A percentile compares a stretch with the other conserved stretches of the same genome.
These are phyloP conservation scores for Saprolegnia diclina DNA, from an alignment of 352 stramenopile genomes.

Conservation along the genomic window DNA sequence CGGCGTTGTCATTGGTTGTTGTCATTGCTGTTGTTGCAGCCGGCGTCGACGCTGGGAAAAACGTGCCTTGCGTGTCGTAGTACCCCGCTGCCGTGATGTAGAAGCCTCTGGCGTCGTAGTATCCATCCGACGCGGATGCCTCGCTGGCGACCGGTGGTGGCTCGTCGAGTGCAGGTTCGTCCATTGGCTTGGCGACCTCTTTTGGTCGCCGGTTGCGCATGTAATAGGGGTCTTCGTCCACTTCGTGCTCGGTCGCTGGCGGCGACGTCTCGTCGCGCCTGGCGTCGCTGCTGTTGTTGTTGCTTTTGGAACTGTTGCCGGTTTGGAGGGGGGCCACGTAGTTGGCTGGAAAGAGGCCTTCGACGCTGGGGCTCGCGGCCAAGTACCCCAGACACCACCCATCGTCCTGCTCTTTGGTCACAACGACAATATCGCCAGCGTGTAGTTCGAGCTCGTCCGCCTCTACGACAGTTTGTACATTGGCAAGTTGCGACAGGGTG, in stretches of 20 bases:
- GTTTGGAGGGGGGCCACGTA: neutral
- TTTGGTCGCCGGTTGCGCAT: neutral
- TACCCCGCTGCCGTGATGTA: conserved; percentile 10
- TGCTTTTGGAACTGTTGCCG: neutral
- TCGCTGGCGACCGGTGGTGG: neutral
- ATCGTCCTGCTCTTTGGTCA: conserved; percentile 20
- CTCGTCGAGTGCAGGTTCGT: neutral
- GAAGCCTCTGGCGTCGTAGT: conserved; percentile 21
- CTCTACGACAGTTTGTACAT: neutral
- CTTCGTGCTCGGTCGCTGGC: neutral
- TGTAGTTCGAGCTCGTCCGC: conserved; percentile 14
- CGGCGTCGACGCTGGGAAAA: neutral
- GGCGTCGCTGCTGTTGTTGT: neutral
- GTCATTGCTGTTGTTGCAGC: neutral
- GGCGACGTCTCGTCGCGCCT: neutral
- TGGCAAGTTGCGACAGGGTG: neutral
- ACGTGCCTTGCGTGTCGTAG: conserved; percentile 11
- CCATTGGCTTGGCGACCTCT: neutral
- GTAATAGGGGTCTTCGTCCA: conserved; percentile 16
- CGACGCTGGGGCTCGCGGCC: neutral
- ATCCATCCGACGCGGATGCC: neutral
- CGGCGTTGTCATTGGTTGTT: neutral
- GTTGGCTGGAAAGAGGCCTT: conserved; percentile 22
- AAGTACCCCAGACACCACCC: conserved; percentile 22
- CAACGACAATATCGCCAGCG: conserved; percentile 7